Percentiles rank a stretch among this genome's conserved stretches.
phyloP scores from a whole-genome alignment of 106 monocot species.

The Acorus calamus region DNA sequence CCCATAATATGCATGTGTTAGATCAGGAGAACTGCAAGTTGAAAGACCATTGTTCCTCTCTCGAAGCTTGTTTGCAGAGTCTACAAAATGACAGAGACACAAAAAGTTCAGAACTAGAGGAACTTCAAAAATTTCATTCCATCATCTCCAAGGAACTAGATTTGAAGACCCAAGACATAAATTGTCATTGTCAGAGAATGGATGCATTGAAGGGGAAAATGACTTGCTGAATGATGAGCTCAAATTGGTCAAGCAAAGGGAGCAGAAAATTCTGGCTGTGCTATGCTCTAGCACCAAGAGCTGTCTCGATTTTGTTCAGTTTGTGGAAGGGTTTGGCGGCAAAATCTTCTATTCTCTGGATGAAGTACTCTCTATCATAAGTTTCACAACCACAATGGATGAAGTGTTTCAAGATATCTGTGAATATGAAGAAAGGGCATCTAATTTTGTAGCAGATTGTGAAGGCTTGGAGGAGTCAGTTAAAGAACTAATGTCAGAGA shows the following conservation, averaged over 20 bases:
- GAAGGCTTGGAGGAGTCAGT: slow-evolving; percentile 29
- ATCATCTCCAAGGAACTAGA: slow-evolving; percentile 21
- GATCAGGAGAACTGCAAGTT: slow-evolving; percentile 23
- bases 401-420: slow-evolving; percentile 21
- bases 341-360: slow-evolving; percentile 16
- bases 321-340: background rate
- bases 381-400: slow-evolving; percentile 1
- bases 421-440: slow-evolving; percentile 20
- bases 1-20: background rate
- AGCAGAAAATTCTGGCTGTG: slow-evolving; percentile 8
- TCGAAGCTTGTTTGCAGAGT: slow-evolving; percentile 10
- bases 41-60: slow-evolving; percentile 16
- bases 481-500: slow-evolving; percentile 24
- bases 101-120: slow-evolving; percentile 22
- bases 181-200: slow-evolving; percentile 4
- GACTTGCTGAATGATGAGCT: slow-evolving; percentile 26
- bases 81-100: slow-evolving; percentile 21
- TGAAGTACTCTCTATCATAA: slow-evolving; percentile 4
- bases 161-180: slow-evolving; percentile 8
- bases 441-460: slow-evolving; percentile 30
- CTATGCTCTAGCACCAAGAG: slow-evolving; percentile 4
- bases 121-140: slow-evolving; percentile 6
- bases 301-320: slow-evolving; percentile 12
- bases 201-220: slow-evolving; percentile 18
- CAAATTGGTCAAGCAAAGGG: slow-evolving; percentile 5